Percentiles rank a stretch among this genome's conserved stretches.
These are phyloP conservation scores for Monosporascus sp. DNA, from an alignment of 2,329 filamentous ascomycete genomes.

Conservation along the genomic window DNA sequence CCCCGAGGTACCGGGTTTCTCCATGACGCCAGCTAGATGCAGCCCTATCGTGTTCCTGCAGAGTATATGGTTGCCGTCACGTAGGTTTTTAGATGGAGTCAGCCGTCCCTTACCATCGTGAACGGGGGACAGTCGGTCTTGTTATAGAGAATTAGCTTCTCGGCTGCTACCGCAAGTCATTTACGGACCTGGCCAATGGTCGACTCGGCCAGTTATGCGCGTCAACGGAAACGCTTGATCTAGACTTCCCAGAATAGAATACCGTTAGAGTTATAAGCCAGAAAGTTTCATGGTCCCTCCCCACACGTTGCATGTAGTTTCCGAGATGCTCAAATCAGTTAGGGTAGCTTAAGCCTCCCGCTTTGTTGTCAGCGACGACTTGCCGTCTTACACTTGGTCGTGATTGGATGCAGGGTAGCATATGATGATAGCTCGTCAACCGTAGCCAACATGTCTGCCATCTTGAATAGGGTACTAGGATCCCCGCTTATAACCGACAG, in stretches of 20 bases:
- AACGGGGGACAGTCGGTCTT: neutral
- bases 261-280: neutral
- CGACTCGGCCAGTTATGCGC: no score
- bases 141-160: neutral
- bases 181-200: no score
- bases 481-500: no score
- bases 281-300: neutral
- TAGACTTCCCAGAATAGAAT: neutral
- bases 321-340: neutral
- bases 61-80: conserved; percentile 7
- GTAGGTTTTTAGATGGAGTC: conserved; percentile 4
- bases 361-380: neutral
- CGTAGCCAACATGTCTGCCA: no score
- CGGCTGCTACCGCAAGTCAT: neutral
- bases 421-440: neutral
- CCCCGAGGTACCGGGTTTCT: conserved; percentile 10
- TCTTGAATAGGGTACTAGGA: no score
- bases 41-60: conserved; percentile 2
- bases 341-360: neutral
- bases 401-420: neutral
- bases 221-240: neutral
- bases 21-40: conserved; percentile 13
- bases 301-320: neutral
- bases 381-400: neutral
- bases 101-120: neutral